Percentiles rank a stretch among this genome's conserved stretches.
Conservation (phyloP, 2,329 filamentous ascomycete species). For the Elsinoe batatas region DNA sequence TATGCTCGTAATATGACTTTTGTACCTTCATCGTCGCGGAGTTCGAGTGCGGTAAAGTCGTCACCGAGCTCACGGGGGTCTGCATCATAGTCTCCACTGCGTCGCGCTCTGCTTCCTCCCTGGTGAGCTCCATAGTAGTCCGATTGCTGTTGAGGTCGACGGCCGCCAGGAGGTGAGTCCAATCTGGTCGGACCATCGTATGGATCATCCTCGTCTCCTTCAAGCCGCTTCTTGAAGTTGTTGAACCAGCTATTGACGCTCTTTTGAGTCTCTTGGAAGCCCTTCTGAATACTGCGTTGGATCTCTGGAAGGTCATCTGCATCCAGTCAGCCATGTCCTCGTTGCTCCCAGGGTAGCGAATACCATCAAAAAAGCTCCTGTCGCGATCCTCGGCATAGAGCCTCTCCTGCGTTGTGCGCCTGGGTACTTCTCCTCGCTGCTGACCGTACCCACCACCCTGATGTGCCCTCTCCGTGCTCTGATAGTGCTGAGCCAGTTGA, state of each 20-base stretch:
- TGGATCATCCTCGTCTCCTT: slow-evolving; percentile 69
- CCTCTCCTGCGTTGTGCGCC: slow-evolving; percentile 21
- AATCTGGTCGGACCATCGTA: slow-evolving; percentile 27
- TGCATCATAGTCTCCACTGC: slow-evolving; percentile 89
- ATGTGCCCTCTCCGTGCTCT: slow-evolving; percentile 29
- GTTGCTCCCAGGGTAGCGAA: slow-evolving; percentile 3
- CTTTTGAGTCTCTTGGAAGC: slow-evolving; percentile 85
- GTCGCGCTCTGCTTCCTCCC: slow-evolving; percentile 27
- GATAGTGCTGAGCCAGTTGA: slow-evolving; percentile 85
- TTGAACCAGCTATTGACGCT: slow-evolving; percentile 91
- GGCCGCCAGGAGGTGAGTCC: slow-evolving; percentile 24
- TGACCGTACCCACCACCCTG: slow-evolving; percentile 25
- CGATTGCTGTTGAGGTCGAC: slow-evolving; percentile 27
- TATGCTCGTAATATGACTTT: background rate
- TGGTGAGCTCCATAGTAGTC: slow-evolving; percentile 30
- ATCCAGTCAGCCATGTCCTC: slow-evolving; percentile 11
- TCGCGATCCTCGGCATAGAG: slow-evolving; percentile 56
- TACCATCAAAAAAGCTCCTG: slow-evolving; percentile 80
- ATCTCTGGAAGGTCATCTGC: slow-evolving; percentile 86
- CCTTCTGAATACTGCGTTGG: slow-evolving; percentile 83
- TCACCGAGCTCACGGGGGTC: slow-evolving; percentile 85
- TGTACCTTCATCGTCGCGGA: slow-evolving; percentile 51
- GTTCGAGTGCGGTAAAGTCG: slow-evolving; percentile 64
- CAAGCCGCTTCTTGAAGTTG: slow-evolving; percentile 83
- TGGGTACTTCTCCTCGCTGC: slow-evolving; percentile 27